Base-by-base conservation (phyloP, 2,329 filamentous ascomycete genomes). In the Ophiocordyceps camponoti-saundersi region DNA sequence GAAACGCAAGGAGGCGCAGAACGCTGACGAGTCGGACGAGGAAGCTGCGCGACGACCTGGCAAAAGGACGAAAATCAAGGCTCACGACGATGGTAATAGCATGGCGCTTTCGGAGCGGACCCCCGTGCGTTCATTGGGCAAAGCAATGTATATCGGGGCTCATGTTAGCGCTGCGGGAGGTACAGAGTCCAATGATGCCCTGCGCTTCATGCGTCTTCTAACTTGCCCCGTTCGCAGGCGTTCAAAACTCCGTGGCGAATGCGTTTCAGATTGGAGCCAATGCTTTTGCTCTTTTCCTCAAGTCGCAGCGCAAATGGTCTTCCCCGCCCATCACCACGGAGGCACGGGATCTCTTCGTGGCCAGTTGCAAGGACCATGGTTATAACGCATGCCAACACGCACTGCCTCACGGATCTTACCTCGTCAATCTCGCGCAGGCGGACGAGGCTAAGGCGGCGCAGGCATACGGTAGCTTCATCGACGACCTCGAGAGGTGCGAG, bases 221-320 rank as follows among this genome's bases (percentile, higher is more conserved):
- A 23, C 10, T 18, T 6, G 26, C 21, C 42, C 13, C 29, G 10
- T 36, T 42, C 45, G 52, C 55, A 89, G 85, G 89, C 46, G 85
- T 96, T 1, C 88, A 95, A 48, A 95, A 96, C 62, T 75, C 89
- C 0, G 73, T 96, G 49, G 69, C 72, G 21, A 94, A 95, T 55
- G 77, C 83, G 42, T 60, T 81, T 2, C 75, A 87, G 45, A 88
- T 95, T 52, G 89, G 89, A 46, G 89, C 84, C 51, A 98, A 96
- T 60, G 79, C 89, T 11, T 94, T 96, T 55, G 92, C 92, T 4
- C 71, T 96, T 20, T 98, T 98, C 66, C 73, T 98, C 55, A 96
- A 96, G 61, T 94, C 86, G 0, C 92, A 98, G 63, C 80, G 89
- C 47, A 96, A 95, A 68, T 98, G 92, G 92, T 73, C 77, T 26